Evolutionary conservation across 495 filamentous ascomycete genomes (phyloP).

Genomic region (Polyplosphaeria fusca): DNA sequence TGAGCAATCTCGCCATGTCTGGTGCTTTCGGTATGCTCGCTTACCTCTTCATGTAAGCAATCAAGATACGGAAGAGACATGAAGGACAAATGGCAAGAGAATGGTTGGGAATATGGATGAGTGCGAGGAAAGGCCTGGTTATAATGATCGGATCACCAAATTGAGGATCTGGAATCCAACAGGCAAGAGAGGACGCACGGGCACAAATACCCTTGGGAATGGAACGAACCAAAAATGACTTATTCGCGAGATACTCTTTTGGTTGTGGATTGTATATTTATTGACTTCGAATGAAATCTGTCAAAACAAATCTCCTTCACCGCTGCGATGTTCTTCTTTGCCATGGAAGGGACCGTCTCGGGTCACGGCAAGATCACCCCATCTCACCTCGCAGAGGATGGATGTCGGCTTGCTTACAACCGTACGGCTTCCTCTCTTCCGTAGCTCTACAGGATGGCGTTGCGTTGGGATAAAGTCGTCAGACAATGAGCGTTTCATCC

Average conservation of each 20-base stretch:
- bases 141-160: neutral
- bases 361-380: no score
- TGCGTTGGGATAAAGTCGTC: no score
- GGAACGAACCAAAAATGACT: neutral
- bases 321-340: no score
- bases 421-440: no score
- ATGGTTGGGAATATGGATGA: neutral
- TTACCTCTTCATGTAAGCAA: conserved; percentile 21
- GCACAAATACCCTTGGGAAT: conserved; percentile 1
- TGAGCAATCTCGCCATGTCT: conserved; percentile 13
- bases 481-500: no score
- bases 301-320: conserved; percentile 4
- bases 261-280: conserved; percentile 22
- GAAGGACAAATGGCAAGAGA: neutral
- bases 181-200: neutral
- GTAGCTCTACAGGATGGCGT: no score
- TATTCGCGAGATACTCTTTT: conserved; percentile 12
- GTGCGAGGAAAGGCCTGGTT: neutral
- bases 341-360: no score
- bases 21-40: conserved; percentile 20
- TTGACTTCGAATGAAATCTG: neutral
- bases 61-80: neutral
- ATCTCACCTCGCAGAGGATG: no score
- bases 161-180: conserved; percentile 22
- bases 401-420: no score